phyloP scores from a whole-genome alignment of 2,329 filamentous ascomycete genomes.

The Colletotrichum sp. region DNA sequence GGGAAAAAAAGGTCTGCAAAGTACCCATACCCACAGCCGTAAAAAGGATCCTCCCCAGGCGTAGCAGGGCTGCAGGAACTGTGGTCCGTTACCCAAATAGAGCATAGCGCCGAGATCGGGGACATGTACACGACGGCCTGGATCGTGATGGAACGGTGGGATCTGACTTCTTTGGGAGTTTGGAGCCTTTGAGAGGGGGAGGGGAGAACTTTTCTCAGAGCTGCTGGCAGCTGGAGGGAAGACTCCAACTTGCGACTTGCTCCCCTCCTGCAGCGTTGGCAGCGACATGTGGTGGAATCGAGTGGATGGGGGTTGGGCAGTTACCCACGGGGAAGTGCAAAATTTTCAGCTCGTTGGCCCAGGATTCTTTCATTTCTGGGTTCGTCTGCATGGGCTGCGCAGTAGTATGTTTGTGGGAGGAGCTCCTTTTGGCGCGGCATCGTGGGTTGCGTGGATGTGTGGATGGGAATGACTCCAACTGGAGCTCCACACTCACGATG shows the following conservation, averaged over 20 bases:
- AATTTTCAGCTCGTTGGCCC: background rate
- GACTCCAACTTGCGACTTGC: background rate
- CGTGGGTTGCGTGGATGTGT: background rate
- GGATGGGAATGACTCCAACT: background rate
- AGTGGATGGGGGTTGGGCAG: background rate
- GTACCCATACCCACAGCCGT: background rate
- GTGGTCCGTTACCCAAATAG: conserved; percentile 6
- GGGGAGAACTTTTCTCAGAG: background rate
- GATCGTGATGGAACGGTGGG: conserved; percentile 14
- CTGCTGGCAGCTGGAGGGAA: background rate
- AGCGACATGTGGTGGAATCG: conserved; percentile 8
- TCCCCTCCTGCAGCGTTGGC: conserved; percentile 5
- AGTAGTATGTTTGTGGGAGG: background rate
- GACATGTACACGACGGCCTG: background rate
- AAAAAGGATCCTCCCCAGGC: background rate
- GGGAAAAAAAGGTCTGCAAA: background rate
- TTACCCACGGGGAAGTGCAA: background rate
- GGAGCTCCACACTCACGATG: background rate
- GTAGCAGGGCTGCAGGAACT: conserved; percentile 21
- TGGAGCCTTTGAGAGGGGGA: background rate
- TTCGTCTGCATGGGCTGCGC: background rate
- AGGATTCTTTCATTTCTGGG: background rate
- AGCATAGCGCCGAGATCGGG: conserved; percentile 1
- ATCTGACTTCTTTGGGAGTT: background rate
- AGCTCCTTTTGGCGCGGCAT: background rate